These are phyloP conservation scores for Botrytis sinoallii DNA, from an alignment of 2,329 filamentous ascomycete genomes.

Conservation along the genomic window DNA sequence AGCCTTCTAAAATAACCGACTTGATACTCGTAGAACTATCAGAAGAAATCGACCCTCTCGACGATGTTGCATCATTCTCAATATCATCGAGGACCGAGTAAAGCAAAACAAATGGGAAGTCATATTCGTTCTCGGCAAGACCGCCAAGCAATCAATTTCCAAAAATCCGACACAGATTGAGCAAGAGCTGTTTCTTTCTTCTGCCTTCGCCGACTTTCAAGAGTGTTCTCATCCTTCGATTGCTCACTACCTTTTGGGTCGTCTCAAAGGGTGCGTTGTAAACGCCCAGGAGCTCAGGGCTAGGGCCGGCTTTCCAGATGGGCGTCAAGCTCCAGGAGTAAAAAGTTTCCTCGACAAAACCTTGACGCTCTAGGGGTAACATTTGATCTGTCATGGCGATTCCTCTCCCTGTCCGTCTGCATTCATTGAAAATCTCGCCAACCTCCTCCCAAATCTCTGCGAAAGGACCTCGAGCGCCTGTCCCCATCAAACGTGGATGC, in stretches of 20 bases:
- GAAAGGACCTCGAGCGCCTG: slow-evolving; percentile 53
- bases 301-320: slow-evolving; percentile 58
- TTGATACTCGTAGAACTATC: slow-evolving; percentile 59
- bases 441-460: slow-evolving; percentile 71
- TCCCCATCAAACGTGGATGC: slow-evolving; percentile 66
- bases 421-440: slow-evolving; percentile 63
- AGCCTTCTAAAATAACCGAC: slow-evolving; percentile 67
- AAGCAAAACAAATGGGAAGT: slow-evolving; percentile 72
- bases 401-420: slow-evolving; percentile 66
- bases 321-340: slow-evolving; percentile 82
- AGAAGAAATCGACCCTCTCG: slow-evolving; percentile 59
- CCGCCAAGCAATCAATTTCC: slow-evolving; percentile 67
- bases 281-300: slow-evolving; percentile 69
- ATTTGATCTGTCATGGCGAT: slow-evolving; percentile 79
- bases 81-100: slow-evolving; percentile 72
- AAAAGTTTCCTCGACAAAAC: slow-evolving; percentile 70
- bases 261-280: slow-evolving; percentile 75
- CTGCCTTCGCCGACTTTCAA: slow-evolving; percentile 73
- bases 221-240: slow-evolving; percentile 73
- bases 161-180: slow-evolving; percentile 68
- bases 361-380: slow-evolving; percentile 66
- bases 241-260: slow-evolving; percentile 69
- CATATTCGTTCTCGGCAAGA: slow-evolving; percentile 68
- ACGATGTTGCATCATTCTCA: slow-evolving; percentile 47
- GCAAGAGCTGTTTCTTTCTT: slow-evolving; percentile 68